These are phyloP conservation scores for Paramecium tetraurelia DNA, from an alignment of 73 alveolate genomes.

Conservation along the genomic window DNA sequence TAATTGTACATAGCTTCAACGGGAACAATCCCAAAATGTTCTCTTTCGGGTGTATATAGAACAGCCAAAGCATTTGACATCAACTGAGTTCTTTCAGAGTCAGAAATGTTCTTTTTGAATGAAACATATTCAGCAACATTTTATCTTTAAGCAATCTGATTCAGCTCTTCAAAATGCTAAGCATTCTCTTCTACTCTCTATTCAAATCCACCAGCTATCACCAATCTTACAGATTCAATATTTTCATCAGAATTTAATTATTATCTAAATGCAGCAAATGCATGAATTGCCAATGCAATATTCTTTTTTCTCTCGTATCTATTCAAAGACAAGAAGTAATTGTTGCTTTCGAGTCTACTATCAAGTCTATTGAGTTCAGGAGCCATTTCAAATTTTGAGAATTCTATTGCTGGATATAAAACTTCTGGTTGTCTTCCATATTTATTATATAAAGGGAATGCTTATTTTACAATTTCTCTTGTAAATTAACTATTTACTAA, in stretches of 20 bases:
- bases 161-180: constrained; percentile 80
- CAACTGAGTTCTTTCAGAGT: constrained; percentile 69
- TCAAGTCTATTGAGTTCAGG: constrained; percentile 5
- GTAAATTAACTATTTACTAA: constrained; percentile 84
- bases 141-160: constrained; percentile 68
- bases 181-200: constrained; percentile 91
- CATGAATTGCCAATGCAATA: constrained; percentile 90
- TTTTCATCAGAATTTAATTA: constrained; percentile 65
- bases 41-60: constrained; percentile 96
- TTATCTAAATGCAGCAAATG: constrained; percentile 84
- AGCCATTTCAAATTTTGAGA: constrained; percentile 13
- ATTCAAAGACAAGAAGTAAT: constrained; percentile 83
- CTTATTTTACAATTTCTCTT: constrained; percentile 66
- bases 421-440: constrained; percentile 75
- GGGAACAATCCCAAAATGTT: constrained; percentile 99
- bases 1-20: constrained; percentile 97
- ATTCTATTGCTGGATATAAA: constrained; percentile 87
- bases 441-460: constrained; percentile 65
- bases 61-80: constrained; percentile 82
- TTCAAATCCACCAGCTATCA: constrained; percentile 99
- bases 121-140: constrained; percentile 74
- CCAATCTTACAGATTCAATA: constrained; percentile 70
- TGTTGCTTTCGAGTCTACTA: constrained; percentile 9
- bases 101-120: constrained; percentile 86
- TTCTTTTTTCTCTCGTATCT: constrained; percentile 98